phyloP scores from a whole-genome alignment of 75 land plant genomes.

The Sequoiadendron giganteum region DNA sequence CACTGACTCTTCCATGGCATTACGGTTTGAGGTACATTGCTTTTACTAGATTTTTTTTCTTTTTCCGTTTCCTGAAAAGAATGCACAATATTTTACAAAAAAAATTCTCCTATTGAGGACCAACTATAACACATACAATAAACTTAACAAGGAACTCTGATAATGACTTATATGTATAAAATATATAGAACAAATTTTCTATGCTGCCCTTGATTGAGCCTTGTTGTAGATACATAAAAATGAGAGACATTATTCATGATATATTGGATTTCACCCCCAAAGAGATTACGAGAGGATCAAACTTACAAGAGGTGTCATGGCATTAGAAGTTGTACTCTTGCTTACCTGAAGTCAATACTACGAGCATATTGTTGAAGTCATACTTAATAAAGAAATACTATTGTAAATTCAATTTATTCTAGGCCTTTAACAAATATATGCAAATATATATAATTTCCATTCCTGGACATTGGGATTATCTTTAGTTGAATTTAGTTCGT shows the following conservation, averaged over 20 bases:
- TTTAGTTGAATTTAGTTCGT: background rate
- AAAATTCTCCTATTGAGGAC: background rate
- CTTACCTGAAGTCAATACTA: background rate
- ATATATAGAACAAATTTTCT: background rate
- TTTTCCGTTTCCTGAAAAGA: background rate
- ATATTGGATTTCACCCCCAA: background rate
- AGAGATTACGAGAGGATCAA: background rate
- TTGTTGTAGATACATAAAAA: background rate
- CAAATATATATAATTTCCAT: background rate
- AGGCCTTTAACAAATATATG: background rate
- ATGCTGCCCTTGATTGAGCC: background rate
- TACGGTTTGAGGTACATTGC: slow-evolving; percentile 10
- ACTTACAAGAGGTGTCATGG: background rate
- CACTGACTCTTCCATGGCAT: slow-evolving; percentile 3
- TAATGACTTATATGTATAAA: background rate
- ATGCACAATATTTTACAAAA: background rate
- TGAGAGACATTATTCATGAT: background rate
- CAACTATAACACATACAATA: background rate
- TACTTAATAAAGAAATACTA: background rate
- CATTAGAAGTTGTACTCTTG: background rate
- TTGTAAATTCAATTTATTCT: background rate
- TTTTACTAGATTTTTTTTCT: background rate
- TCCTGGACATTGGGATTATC: background rate
- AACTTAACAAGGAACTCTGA: background rate
- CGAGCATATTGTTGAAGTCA: background rate